These are phyloP conservation scores for Crithidia sp. DNA, from an alignment of 208 protist species.

Conservation along the genomic window DNA sequence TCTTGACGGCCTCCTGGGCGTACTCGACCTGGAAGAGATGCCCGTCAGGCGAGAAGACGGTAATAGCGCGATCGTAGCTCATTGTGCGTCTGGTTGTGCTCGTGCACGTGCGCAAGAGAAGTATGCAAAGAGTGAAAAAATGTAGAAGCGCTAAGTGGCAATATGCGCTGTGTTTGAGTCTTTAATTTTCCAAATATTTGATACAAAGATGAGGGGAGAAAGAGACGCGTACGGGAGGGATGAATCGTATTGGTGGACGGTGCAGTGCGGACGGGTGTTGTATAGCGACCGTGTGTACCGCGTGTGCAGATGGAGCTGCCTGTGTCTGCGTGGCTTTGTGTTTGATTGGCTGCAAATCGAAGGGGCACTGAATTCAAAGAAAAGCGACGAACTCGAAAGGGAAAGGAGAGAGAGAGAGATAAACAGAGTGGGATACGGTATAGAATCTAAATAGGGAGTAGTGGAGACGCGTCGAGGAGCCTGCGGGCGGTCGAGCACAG, in stretches of 20 bases:
- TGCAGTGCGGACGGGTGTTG: too few relatives aligned
- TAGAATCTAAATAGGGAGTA: too few relatives aligned
- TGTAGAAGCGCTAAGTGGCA: not conserved
- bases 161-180: not conserved
- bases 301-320: too few relatives aligned
- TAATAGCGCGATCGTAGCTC: slow-evolving; percentile 99
- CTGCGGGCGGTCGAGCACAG: not conserved
- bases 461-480: too few relatives aligned
- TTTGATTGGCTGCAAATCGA: not conserved
- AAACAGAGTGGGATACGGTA: not conserved
- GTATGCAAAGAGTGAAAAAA: too few relatives aligned
- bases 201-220: too few relatives aligned
- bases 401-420: not conserved
- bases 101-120: too few relatives aligned
- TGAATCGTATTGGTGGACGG: too few relatives aligned
- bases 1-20: slow-evolving; percentile 99
- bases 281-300: too few relatives aligned
- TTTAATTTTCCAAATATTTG: too few relatives aligned
- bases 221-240: too few relatives aligned
- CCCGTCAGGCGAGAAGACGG: slow-evolving; percentile 99
- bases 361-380: slow-evolving; percentile 18
- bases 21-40: slow-evolving; percentile 99
- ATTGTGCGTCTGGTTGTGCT: slow-evolving; percentile 25
- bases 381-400: not conserved
- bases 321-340: too few relatives aligned